Percentiles rank a stretch among this genome's conserved stretches.
Conservation (phyloP, 352 stramenopile species). For the Globisporangium orthogonon region DNA sequence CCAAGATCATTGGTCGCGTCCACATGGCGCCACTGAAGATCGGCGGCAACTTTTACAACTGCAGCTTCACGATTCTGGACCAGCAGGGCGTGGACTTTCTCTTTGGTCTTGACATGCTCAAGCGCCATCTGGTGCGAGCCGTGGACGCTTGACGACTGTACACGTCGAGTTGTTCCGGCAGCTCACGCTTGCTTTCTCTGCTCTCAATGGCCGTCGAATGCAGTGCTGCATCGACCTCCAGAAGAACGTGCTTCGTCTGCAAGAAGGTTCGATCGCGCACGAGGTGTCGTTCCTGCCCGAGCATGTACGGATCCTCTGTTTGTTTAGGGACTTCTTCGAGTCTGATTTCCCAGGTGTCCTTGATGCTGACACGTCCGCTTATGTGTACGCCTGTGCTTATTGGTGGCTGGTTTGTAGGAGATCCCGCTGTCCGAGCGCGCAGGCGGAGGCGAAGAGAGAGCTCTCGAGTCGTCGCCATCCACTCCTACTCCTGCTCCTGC, state of each 20-base stretch:
- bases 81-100: conserved; percentile 95
- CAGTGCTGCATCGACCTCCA: conserved; percentile 95
- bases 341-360: too few relatives aligned
- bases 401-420: conserved; percentile 27
- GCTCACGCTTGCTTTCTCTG: background rate
- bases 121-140: conserved; percentile 85
- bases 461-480: background rate
- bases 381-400: background rate
- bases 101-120: conserved; percentile 98
- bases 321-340: too few relatives aligned
- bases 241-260: conserved; percentile 85
- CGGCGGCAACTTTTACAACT: conserved; percentile 87
- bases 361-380: too few relatives aligned
- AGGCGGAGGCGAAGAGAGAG: conserved; percentile 10
- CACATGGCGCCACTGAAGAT: conserved; percentile 92
- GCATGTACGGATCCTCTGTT: conserved; percentile 34
- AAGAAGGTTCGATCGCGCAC: conserved; percentile 55
- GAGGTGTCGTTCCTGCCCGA: conserved; percentile 86
- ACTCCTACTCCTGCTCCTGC: conserved; percentile 12
- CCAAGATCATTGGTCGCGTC: conserved; percentile 95
- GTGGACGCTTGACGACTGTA: too few relatives aligned
- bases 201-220: background rate
- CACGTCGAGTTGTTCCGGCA: background rate
- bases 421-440: conserved; percentile 59
- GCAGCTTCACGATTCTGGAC: conserved; percentile 92